Percentiles rank a stretch among this genome's conserved stretches.
Evolutionary conservation across 108 stramenopile species (phyloP).

Genomic region (Licmophora abbreviata): DNA sequence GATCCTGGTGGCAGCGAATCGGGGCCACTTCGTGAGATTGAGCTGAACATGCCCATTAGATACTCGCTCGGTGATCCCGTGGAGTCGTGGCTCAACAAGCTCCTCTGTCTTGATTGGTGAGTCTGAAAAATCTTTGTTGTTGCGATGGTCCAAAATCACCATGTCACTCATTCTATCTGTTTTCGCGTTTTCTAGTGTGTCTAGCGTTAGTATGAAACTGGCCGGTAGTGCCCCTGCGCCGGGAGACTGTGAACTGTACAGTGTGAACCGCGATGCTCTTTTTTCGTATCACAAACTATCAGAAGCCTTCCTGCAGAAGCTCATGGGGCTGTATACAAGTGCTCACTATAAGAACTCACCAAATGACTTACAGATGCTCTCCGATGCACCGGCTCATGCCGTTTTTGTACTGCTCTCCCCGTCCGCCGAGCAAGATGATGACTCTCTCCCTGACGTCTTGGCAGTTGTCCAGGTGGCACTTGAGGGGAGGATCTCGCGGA

Average conservation of each 20-base stretch:
- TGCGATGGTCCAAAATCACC: background rate
- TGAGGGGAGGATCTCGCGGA: conserved; percentile 91
- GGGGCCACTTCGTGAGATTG: conserved; percentile 76
- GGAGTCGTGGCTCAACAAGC: conserved; percentile 92
- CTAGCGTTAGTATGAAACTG: conserved; percentile 36
- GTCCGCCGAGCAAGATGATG: conserved; percentile 66
- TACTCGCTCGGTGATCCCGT: conserved; percentile 89
- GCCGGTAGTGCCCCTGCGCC: conserved; percentile 89
- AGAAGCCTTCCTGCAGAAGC: conserved; percentile 95
- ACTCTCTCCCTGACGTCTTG: conserved; percentile 76
- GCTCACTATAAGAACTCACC: conserved; percentile 99
- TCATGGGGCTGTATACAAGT: conserved; percentile 95
- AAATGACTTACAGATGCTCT: conserved; percentile 97
- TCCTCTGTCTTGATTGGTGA: conserved; percentile 89
- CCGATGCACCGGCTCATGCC: conserved; percentile 97
- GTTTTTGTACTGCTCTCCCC: conserved; percentile 96
- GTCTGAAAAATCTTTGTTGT: background rate
- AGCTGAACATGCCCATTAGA: conserved; percentile 93
- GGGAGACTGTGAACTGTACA: conserved; percentile 90
- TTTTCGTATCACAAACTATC: conserved; percentile 96
- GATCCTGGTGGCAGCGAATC: conserved; percentile 16
- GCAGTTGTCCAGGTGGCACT: conserved; percentile 89
- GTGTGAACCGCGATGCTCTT: conserved; percentile 96
- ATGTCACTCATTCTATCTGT: background rate
- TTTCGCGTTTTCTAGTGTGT: conserved; percentile 9